phyloP scores from a whole-genome alignment of 805 yeast species.

The Saccharomycopsis vini region DNA sequence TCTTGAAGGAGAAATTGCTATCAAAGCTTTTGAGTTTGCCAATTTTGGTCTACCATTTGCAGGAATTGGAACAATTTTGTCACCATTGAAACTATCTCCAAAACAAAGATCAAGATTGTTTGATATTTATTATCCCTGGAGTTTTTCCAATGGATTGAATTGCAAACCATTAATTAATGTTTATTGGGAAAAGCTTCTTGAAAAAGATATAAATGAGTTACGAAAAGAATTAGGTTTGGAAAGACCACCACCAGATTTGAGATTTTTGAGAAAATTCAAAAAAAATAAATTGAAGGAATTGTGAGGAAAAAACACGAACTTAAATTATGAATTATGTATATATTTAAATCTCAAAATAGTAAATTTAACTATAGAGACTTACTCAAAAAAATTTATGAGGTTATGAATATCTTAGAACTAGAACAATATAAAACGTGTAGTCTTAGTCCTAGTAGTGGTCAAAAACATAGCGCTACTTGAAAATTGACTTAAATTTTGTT shows the following conservation, averaged over 20 bases:
- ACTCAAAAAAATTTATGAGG: too few relatives aligned
- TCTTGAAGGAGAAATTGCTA: slow-evolving; percentile 93
- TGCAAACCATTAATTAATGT: slow-evolving; percentile 76
- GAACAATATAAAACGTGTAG: too few relatives aligned
- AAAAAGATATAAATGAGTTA: slow-evolving; percentile 61
- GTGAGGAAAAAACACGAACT: too few relatives aligned
- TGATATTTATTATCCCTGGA: slow-evolving; percentile 82
- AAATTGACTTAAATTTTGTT: too few relatives aligned
- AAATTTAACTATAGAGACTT: too few relatives aligned
- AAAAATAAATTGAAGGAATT: slow-evolving; percentile 17
- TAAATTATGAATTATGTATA: too few relatives aligned
- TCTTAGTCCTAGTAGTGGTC: too few relatives aligned
- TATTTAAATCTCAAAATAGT: too few relatives aligned
- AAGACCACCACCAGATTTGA: slow-evolving; percentile 64
- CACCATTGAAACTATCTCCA: slow-evolving; percentile 66
- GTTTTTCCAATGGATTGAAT: slow-evolving; percentile 58
- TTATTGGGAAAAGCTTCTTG: slow-evolving; percentile 83
- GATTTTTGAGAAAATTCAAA: slow-evolving; percentile 46
- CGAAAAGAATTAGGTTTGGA: slow-evolving; percentile 65
- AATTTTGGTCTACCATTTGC: slow-evolving; percentile 94
- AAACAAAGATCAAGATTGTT: slow-evolving; percentile 56
- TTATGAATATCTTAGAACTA: too few relatives aligned
- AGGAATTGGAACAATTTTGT: slow-evolving; percentile 82
- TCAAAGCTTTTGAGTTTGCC: slow-evolving; percentile 85
- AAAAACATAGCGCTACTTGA: too few relatives aligned